Conservation (phyloP, 495 filamentous ascomycete species). For the Platismatia glauca region DNA sequence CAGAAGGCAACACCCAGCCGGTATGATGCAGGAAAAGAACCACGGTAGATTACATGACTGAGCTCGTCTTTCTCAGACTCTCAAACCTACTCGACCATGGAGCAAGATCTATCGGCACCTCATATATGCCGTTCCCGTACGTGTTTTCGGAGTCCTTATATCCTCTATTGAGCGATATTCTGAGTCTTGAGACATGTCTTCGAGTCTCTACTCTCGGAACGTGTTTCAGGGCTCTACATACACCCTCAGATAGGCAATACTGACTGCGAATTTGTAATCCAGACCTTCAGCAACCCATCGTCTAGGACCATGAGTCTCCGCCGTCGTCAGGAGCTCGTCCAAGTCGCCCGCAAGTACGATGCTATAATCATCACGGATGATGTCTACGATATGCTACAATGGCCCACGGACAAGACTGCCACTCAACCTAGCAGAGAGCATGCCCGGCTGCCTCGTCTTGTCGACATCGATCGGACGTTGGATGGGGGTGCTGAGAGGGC, state of each 20-base stretch:
- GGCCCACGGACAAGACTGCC: constrained; percentile 38
- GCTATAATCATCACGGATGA: constrained; percentile 78
- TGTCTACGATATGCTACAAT: constrained; percentile 84
- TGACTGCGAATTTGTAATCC: no score
- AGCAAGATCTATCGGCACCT: constrained; percentile 70
- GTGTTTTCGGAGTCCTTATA: no score
- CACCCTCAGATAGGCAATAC: no score
- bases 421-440: constrained; percentile 25
- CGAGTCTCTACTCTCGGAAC: no score
- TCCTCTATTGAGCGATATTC: no score
- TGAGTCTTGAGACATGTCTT: no score
- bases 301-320: constrained; percentile 59
- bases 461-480: constrained; percentile 64
- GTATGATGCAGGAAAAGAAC: constrained; percentile 26
- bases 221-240: no score
- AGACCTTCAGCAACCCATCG: constrained; percentile 77
- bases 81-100: constrained; percentile 39
- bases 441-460: constrained; percentile 56
- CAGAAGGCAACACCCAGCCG: constrained; percentile 31
- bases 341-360: constrained; percentile 61
- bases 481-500: constrained; percentile 40
- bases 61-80: constrained; percentile 23
- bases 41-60: neutral
- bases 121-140: constrained; percentile 74
- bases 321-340: constrained; percentile 53